Conservation (phyloP, 176 grass and related monocot genomes). For the Oryza australiensis region DNA sequence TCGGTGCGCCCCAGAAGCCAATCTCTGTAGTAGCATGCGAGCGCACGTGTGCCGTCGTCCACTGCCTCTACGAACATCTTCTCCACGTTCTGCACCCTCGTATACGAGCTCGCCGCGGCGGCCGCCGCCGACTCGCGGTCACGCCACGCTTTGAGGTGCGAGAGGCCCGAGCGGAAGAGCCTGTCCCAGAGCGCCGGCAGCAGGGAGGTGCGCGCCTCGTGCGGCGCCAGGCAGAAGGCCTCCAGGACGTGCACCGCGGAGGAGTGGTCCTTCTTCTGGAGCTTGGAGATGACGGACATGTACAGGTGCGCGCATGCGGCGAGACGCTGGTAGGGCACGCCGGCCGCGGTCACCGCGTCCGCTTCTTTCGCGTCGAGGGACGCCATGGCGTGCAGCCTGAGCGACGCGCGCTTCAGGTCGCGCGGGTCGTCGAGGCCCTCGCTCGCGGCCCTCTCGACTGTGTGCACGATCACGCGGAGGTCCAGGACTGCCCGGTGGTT, state of each 20-base stretch:
- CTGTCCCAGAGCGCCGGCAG: constrained; percentile 65
- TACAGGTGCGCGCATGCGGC: constrained; percentile 49
- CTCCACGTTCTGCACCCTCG: constrained; percentile 42
- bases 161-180: constrained; percentile 55
- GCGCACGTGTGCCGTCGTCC: constrained; percentile 49
- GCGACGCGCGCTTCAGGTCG: constrained; percentile 47
- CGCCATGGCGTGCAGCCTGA: constrained; percentile 33
- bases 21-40: constrained; percentile 88
- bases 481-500: constrained; percentile 45
- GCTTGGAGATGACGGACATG: constrained; percentile 38
- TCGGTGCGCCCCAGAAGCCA: constrained; percentile 65
- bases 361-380: constrained; percentile 17
- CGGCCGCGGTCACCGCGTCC: constrained; percentile 20
- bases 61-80: constrained; percentile 41
- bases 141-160: constrained; percentile 62
- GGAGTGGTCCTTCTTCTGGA: constrained; percentile 46
- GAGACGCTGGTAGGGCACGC: constrained; percentile 25
- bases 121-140: constrained; percentile 41
- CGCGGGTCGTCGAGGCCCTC: constrained; percentile 34
- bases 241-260: constrained; percentile 59
- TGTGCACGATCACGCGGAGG: constrained; percentile 47
- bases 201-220: constrained; percentile 43
- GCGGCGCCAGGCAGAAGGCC: constrained; percentile 64
- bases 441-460: constrained; percentile 40
- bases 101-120: background rate